Evolutionary conservation across 31 red algal species (phyloP).

Genomic region (Asparagopsis taxiformis): DNA sequence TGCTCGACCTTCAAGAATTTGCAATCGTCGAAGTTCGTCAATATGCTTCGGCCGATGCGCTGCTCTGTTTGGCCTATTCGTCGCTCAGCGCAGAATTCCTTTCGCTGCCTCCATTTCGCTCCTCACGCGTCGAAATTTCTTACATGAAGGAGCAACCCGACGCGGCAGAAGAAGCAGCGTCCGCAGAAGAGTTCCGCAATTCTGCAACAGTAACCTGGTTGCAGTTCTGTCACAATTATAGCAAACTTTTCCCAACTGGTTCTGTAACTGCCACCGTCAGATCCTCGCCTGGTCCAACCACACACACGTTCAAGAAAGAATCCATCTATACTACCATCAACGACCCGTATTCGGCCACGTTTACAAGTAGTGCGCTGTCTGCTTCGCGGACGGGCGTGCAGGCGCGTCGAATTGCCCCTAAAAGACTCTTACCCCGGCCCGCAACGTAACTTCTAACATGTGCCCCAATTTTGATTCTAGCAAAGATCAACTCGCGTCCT

Average conservation of each 20-base stretch:
- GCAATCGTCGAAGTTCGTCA: slow-evolving; percentile 39
- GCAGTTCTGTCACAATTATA: slow-evolving; percentile 14
- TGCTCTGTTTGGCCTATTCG: slow-evolving; percentile 37
- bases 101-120: slow-evolving; percentile 21
- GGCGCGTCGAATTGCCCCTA: slow-evolving; percentile 9
- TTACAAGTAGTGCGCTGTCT: slow-evolving; percentile 12
- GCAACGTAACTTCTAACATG: slow-evolving; percentile 7
- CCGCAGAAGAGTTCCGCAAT: neutral
- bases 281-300: slow-evolving; percentile 25
- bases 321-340: slow-evolving; percentile 25
- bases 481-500: too few species aligned
- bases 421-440: slow-evolving; percentile 11
- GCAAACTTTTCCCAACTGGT: slow-evolving; percentile 50
- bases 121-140: slow-evolving; percentile 36
- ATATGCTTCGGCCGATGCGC: slow-evolving; percentile 18
- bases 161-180: neutral
- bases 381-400: slow-evolving; percentile 1
- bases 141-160: slow-evolving; percentile 19
- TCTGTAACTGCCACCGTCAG: slow-evolving; percentile 41
- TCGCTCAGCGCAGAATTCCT: slow-evolving; percentile 22
- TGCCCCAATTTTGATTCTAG: too few species aligned
- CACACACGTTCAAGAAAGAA: slow-evolving; percentile 39
- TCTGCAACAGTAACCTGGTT: neutral
- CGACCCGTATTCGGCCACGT: slow-evolving; percentile 28
- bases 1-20: slow-evolving; percentile 34